Evolutionary conservation across 2,329 filamentous ascomycete genomes (phyloP).

Genomic region (Fusarium algeriense): DNA sequence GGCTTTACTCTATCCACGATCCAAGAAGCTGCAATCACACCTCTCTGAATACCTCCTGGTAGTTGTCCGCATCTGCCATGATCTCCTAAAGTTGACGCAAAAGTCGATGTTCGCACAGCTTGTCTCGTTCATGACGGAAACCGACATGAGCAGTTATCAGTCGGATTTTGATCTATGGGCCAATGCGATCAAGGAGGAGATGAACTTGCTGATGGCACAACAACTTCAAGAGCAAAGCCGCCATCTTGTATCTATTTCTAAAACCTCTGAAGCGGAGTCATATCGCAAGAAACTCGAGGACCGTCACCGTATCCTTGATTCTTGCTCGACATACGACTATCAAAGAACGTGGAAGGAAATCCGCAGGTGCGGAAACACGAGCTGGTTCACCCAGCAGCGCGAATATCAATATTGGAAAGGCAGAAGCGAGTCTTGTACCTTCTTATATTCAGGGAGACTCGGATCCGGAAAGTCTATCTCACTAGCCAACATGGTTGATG

Average conservation of each 20-base stretch:
- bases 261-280: not conserved
- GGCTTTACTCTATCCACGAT: constrained; percentile 55
- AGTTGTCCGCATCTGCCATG: constrained; percentile 55
- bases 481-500: constrained; percentile 58
- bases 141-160: constrained; percentile 50
- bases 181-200: constrained; percentile 51
- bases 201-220: constrained; percentile 43
- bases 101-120: constrained; percentile 52
- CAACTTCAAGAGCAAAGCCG: constrained; percentile 16
- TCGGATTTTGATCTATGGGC: constrained; percentile 53
- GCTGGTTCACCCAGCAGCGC: constrained; percentile 10
- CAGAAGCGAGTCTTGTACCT: constrained; percentile 31
- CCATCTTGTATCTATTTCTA: no score
- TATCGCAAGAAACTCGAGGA: constrained; percentile 17
- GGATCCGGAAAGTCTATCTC: constrained; percentile 60
- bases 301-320: constrained; percentile 50
- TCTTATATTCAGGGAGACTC: constrained; percentile 56
- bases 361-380: constrained; percentile 56
- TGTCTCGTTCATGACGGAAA: constrained; percentile 47
- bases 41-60: constrained; percentile 57
- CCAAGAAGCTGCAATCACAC: constrained; percentile 51
- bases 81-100: constrained; percentile 50
- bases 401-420: constrained; percentile 42
- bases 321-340: constrained; percentile 58
- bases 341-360: constrained; percentile 56